These are phyloP conservation scores for Diospyros lotus DNA, from an alignment of 148 eudicot species.

Conservation along the genomic window DNA sequence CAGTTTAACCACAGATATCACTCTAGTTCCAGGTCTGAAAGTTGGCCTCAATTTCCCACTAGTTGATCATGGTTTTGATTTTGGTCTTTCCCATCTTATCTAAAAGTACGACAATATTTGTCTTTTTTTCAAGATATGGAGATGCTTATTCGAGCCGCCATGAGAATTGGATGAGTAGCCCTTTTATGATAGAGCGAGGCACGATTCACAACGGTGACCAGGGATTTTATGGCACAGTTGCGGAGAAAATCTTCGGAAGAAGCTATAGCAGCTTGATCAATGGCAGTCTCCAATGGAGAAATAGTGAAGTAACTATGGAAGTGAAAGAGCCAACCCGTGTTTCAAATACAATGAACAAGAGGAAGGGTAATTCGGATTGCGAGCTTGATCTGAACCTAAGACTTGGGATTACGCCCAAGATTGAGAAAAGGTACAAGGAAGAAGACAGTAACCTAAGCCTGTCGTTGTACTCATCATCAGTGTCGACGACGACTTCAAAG, in stretches of 20 bases:
- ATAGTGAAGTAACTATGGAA: background rate
- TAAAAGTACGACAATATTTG: background rate
- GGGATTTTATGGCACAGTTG: slow-evolving; percentile 15
- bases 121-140: slow-evolving; percentile 28
- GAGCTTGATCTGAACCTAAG: slow-evolving; percentile 49
- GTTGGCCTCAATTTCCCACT: background rate
- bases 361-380: slow-evolving; percentile 30
- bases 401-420: slow-evolving; percentile 27
- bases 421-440: slow-evolving; percentile 18
- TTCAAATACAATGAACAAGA: slow-evolving; percentile 21
- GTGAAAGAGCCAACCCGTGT: background rate
- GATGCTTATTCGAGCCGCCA: slow-evolving; percentile 31
- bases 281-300: slow-evolving; percentile 13
- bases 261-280: slow-evolving; percentile 9
- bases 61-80: background rate
- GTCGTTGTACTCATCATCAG: slow-evolving; percentile 29
- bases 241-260: slow-evolving; percentile 25
- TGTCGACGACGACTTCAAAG: slow-evolving; percentile 23
- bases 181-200: slow-evolving; percentile 15
- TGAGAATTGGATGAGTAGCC: slow-evolving; percentile 26
- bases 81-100: background rate
- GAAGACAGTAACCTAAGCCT: slow-evolving; percentile 33
- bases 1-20: slow-evolving; percentile 39
- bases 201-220: slow-evolving; percentile 20
- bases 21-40: slow-evolving; percentile 36